Base-by-base conservation (phyloP, 164 flowering plant species). In the Akebia trifoliata region DNA sequence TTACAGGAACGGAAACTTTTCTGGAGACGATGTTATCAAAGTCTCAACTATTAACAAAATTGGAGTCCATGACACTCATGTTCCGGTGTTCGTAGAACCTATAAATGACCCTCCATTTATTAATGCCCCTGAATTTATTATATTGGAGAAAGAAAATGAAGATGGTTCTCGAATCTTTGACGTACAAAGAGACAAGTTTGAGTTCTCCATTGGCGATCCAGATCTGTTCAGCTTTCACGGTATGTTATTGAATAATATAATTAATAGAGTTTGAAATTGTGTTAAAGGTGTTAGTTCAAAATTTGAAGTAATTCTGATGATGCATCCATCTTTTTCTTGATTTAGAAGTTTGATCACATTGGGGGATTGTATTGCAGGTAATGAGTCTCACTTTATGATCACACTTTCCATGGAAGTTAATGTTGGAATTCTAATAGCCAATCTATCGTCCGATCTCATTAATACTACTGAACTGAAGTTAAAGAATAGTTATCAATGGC, bases 91-190 rank as follows among this genome's bases (percentile, higher is more conserved):
- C 44, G 96, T 92, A 48, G 81, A 89, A 64, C 93, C 98, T 15
- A 62, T 89, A 38, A 92, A 92, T 73, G 97, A 92, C 69, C 86
- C 95, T 62, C 98, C 98, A 59, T 76, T 69, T 43, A 76, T 92
- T 62, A 59, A 50, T 40, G 71, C 65, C 20, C 95, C 96, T 49
- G 68, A 78, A 45, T 76, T 70, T 39, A 71, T 92, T 39, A 61
- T 85, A 18, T 43, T 89, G 72, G 64, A 74, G 40, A 67, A 65
- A 56, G 62, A 21, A 18, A 48, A 59, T 44, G 74, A 60, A 15
- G 73, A 68, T 58, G 70, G 73, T 34, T 61, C 76, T 4, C 72
- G 39, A 18, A 75, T 91, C 30, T 86, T 74, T 44, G 68, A 77
- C 55, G 64, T 35, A 43, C 57, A 69, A 31, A 76, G 43, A 53